Conservation (phyloP, 1,139 yeast species). For the Taiozyma sp. region DNA sequence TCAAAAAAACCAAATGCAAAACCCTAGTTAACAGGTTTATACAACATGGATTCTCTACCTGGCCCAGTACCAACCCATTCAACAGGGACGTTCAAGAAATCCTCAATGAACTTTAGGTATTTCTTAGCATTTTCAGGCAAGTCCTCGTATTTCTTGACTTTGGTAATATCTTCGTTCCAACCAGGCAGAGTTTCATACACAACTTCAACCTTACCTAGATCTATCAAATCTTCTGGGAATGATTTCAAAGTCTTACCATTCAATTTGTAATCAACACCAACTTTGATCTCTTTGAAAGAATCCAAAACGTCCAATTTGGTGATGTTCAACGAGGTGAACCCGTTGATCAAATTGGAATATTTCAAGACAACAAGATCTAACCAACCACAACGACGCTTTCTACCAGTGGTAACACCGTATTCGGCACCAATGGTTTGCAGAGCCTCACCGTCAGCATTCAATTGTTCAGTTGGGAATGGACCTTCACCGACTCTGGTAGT, state of each 20-base stretch:
- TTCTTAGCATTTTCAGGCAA: slow-evolving; percentile 85
- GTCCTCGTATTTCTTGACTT: slow-evolving; percentile 62
- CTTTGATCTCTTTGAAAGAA: slow-evolving; percentile 79
- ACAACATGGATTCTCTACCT: slow-evolving; percentile 81
- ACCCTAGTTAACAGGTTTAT: slow-evolving; percentile 20
- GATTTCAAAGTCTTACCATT: slow-evolving; percentile 69
- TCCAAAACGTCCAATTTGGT: slow-evolving; percentile 96
- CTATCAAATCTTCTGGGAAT: slow-evolving; percentile 90
- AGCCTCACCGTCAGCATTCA: slow-evolving; percentile 81
- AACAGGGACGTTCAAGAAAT: slow-evolving; percentile 75
- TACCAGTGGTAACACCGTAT: slow-evolving; percentile 97
- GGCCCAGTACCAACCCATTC: slow-evolving; percentile 99
- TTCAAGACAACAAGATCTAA: slow-evolving; percentile 91
- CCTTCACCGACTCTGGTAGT: slow-evolving; percentile 99
- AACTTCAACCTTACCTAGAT: slow-evolving; percentile 84
- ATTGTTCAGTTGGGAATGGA: slow-evolving; percentile 98
- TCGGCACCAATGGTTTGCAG: slow-evolving; percentile 93
- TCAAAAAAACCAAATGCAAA: background rate
- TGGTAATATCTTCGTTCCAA: slow-evolving; percentile 85
- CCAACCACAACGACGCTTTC: slow-evolving; percentile 99
- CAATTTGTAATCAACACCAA: slow-evolving; percentile 77
- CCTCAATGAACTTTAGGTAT: slow-evolving; percentile 82
- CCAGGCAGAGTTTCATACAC: slow-evolving; percentile 90
- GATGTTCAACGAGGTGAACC: slow-evolving; percentile 90
- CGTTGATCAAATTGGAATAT: slow-evolving; percentile 87